These are phyloP conservation scores for Quillaja saponaria DNA, from an alignment of 306 rosid species.

Conservation along the genomic window DNA sequence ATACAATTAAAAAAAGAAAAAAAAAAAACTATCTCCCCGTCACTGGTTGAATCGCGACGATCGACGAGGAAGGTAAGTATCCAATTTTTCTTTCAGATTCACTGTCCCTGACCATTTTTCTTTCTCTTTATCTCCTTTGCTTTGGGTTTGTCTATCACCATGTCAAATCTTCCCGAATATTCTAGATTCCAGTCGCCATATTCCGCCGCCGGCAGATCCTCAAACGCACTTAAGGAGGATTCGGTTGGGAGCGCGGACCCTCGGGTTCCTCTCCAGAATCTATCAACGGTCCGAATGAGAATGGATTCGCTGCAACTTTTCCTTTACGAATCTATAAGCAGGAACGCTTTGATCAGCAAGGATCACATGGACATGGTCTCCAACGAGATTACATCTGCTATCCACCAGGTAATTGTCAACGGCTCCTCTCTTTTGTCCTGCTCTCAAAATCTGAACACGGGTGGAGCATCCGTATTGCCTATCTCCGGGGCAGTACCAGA, in stretches of 20 bases:
- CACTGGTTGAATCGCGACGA: no score
- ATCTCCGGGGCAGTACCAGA: background rate
- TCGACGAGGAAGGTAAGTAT: no score
- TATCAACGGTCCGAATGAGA: conserved; percentile 44
- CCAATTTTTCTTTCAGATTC: no score
- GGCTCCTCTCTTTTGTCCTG: conserved; percentile 59
- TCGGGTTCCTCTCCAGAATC: conserved; percentile 53
- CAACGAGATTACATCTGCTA: conserved; percentile 56
- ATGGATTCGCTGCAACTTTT: conserved; percentile 59
- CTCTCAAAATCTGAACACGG: conserved; percentile 18
- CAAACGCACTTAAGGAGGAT: background rate
- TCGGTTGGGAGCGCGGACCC: conserved; percentile 33
- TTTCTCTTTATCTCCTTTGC: background rate
- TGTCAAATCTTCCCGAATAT: conserved; percentile 31
- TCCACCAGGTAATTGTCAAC: conserved; percentile 54
- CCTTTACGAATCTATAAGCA: conserved; percentile 52
- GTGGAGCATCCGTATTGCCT: background rate
- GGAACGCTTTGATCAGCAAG: conserved; percentile 37
- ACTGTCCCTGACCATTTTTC: background rate
- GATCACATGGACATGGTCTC: conserved; percentile 55
- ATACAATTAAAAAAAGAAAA: no score
- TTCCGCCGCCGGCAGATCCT: conserved; percentile 13
- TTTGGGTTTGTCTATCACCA: background rate
- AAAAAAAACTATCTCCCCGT: no score
- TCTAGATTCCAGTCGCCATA: background rate